These are phyloP conservation scores for Candida silvatica DNA, from an alignment of 805 yeast genomes.

Conservation along the genomic window DNA sequence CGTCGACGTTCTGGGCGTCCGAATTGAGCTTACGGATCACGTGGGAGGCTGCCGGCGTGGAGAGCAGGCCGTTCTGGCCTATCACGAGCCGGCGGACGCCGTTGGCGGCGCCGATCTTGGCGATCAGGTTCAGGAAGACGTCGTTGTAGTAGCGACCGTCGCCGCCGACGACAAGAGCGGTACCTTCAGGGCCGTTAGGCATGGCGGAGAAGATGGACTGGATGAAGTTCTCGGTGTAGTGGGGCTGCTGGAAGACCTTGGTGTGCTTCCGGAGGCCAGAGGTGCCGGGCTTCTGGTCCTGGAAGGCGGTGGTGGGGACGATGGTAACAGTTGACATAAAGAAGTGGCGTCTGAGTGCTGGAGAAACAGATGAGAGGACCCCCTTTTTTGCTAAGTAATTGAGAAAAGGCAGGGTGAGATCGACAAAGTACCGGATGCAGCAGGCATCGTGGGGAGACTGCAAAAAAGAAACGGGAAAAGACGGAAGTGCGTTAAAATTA, in stretches of 20 bases:
- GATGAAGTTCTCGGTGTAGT: slow-evolving; percentile 90
- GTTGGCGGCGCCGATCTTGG: slow-evolving; percentile 81
- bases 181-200: slow-evolving; percentile 74
- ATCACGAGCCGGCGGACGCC: slow-evolving; percentile 79
- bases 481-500: too few relatives aligned
- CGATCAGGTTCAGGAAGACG: slow-evolving; percentile 71
- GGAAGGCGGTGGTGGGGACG: slow-evolving; percentile 64
- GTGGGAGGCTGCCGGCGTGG: slow-evolving; percentile 97
- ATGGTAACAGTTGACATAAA: slow-evolving; percentile 8
- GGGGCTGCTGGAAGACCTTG: slow-evolving; percentile 61
- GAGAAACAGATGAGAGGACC: too few relatives aligned
- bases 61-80: slow-evolving; percentile 81
- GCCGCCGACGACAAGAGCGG: slow-evolving; percentile 89
- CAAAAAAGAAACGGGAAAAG: too few relatives aligned
- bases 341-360: too few relatives aligned
- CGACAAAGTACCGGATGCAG: too few relatives aligned
- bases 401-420: too few relatives aligned
- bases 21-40: slow-evolving; percentile 59
- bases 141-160: slow-evolving; percentile 93
- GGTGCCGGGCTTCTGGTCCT: slow-evolving; percentile 96
- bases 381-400: too few relatives aligned
- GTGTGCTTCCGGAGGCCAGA: slow-evolving; percentile 95
- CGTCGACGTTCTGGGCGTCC: slow-evolving; percentile 51
- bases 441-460: too few relatives aligned
- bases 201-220: slow-evolving; percentile 80